A percentile compares a stretch with the other conserved stretches of the same genome.
phyloP scores from a whole-genome alignment of 176 grass and related monocot genomes.

The Microstegium vimineum region DNA sequence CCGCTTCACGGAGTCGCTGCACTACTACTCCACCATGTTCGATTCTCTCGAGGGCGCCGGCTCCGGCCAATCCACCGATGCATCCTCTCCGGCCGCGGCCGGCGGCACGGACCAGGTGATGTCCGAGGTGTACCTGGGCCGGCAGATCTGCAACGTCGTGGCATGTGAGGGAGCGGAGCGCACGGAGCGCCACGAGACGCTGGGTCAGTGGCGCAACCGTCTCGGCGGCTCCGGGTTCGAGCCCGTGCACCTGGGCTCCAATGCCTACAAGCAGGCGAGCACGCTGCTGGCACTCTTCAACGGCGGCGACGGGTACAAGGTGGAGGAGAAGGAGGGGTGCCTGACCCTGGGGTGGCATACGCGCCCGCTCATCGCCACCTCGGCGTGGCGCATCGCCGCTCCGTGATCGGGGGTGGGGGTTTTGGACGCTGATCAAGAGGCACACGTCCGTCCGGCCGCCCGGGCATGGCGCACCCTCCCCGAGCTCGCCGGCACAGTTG shows the following conservation, averaged over 20 bases:
- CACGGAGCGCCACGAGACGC: slow-evolving; percentile 86
- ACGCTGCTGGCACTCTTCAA: slow-evolving; percentile 85
- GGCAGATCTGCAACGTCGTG: slow-evolving; percentile 96
- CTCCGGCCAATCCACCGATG: slow-evolving; percentile 30
- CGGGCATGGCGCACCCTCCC: not conserved
- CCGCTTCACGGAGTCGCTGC: slow-evolving; percentile 85
- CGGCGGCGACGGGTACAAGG: slow-evolving; percentile 84
- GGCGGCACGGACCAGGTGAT: slow-evolving; percentile 60
- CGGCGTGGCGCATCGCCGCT: slow-evolving; percentile 64
- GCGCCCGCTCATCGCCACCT: slow-evolving; percentile 88
- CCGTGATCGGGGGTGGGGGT: slow-evolving; percentile 18
- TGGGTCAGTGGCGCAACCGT: slow-evolving; percentile 69
- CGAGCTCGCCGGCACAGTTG: slow-evolving; percentile 19
- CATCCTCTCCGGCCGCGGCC: not conserved
- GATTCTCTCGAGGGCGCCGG: slow-evolving; percentile 76
- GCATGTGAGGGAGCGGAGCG: slow-evolving; percentile 79
- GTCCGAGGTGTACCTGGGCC: slow-evolving; percentile 85
- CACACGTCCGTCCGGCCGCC: not conserved
- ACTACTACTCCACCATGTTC: slow-evolving; percentile 99
- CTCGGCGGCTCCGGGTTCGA: slow-evolving; percentile 68
- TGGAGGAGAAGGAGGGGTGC: slow-evolving; percentile 92
- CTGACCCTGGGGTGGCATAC: slow-evolving; percentile 89
- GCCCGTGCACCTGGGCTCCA: slow-evolving; percentile 84
- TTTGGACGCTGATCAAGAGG: slow-evolving; percentile 32
- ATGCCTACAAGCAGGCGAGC: slow-evolving; percentile 95